Base-by-base conservation (phyloP, 495 filamentous ascomycete genomes). In the Trichoderma orchidacearum region DNA sequence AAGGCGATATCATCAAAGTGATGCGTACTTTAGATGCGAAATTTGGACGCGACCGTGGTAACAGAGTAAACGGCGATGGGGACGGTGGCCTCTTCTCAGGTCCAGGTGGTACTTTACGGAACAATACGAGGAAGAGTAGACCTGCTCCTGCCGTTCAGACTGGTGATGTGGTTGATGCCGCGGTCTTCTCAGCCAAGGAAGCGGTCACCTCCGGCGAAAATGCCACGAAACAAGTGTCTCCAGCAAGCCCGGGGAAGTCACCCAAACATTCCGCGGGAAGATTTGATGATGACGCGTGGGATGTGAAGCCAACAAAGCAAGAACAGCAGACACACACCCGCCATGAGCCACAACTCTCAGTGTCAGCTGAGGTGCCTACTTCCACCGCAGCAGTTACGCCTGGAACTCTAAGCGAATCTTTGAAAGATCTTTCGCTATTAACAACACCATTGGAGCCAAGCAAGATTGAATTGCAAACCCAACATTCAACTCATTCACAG, bases 201-300 rank as follows among this genome's bases (percentile, higher is more conserved):
- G 67, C 66, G 30, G 66, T 68, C 5, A 68, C 60, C 17, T 57
- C 59, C 31, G 62, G 64, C 3, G 79, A 80, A 54, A 61, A 58
- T 13, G 65, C 71, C 3, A 59, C 67, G 28, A 70, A 80, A 63
- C 73, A 72, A 51, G 74, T 72, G 35, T 72, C 71, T 15, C 72
- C 71, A 34, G 72, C 75, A 31, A 65, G 69, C 9, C 63, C 70
- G 27, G 76, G 78, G 36, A 82, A 82, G 38, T 61, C 77, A 11
- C 63, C 75, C 3, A 56, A 30, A 5, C 41, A 28, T 70, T 75
- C 35, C 48, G 74, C 75, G 56, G 70, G 75, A 52, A 90, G 90
- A 21, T 97, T 99, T 60, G 93, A 99, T 38, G 94, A 98, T 63
- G 89, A 96, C 75, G 94, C 94, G 28, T 99, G 93, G 93, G 88